Evolutionary conservation across 768 basidiomycete species (phyloP).

Genomic region (Boletus reticuloceps): DNA sequence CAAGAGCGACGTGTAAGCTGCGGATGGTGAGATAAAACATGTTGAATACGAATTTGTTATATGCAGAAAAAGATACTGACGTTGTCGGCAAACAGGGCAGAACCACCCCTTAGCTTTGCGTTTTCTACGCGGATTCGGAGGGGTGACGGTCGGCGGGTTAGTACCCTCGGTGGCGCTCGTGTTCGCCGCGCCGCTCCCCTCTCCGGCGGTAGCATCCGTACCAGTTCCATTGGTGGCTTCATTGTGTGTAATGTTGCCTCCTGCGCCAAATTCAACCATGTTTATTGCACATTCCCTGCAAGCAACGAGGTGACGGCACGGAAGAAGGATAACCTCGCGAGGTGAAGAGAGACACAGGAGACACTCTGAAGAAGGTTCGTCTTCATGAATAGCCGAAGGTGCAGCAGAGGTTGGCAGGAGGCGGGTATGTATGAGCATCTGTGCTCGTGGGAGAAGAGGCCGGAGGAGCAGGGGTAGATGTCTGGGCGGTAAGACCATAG

Average conservation of each 20-base stretch:
- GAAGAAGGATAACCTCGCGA: conserved; percentile 88
- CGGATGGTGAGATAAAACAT: background rate
- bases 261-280: conserved; percentile 97
- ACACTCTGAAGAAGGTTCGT: conserved; percentile 83
- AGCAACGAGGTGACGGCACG: conserved; percentile 91
- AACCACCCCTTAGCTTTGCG: conserved; percentile 97
- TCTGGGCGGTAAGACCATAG: conserved; percentile 75
- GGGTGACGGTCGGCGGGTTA: conserved; percentile 23
- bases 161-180: conserved; percentile 26
- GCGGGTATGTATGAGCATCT: conserved; percentile 49
- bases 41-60: background rate
- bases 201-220: conserved; percentile 21
- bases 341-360: conserved; percentile 87
- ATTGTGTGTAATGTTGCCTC: conserved; percentile 74
- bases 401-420: conserved; percentile 27
- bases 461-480: conserved; percentile 36
- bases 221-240: conserved; percentile 36
- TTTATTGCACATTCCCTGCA: conserved; percentile 95
- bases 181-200: conserved; percentile 19
- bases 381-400: conserved; percentile 41
- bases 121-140: conserved; percentile 62
- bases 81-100: conserved; percentile 94
- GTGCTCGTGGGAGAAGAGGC: conserved; percentile 36
- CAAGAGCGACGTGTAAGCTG: conserved; percentile 86
- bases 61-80: conserved; percentile 45